Evolutionary conservation across 441 rosid genomes (phyloP).

Genomic region (Jatropha podagrica): DNA sequence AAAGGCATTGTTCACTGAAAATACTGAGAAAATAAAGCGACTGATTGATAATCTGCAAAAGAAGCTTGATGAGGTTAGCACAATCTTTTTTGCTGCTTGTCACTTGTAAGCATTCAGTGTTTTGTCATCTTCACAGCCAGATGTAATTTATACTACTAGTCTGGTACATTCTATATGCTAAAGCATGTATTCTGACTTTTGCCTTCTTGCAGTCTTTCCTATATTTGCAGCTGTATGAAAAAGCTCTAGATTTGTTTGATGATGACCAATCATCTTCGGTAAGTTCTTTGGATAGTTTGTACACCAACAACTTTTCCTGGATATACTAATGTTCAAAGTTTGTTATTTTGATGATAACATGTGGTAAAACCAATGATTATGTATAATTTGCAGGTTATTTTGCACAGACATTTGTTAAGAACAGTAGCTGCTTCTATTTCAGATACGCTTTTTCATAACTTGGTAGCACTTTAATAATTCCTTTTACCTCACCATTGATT

Average conservation of each 20-base stretch:
- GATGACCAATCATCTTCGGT: conserved; percentile 89
- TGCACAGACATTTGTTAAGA: conserved; percentile 93
- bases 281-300: conserved; percentile 38
- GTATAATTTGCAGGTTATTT: conserved; percentile 60
- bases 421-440: conserved; percentile 67
- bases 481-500: conserved; percentile 20
- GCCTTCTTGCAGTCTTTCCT: conserved; percentile 66
- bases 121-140: conserved; percentile 13
- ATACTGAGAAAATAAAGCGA: conserved; percentile 72
- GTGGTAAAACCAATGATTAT: conserved; percentile 17
- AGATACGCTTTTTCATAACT: conserved; percentile 65
- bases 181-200: conserved; percentile 15
- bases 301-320: neutral
- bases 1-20: conserved; percentile 81
- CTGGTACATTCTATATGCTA: conserved; percentile 11
- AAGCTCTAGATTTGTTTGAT: conserved; percentile 85
- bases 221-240: conserved; percentile 90
- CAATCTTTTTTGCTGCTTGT: conserved; percentile 17
- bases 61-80: conserved; percentile 86
- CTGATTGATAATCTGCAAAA: conserved; percentile 85
- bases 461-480: conserved; percentile 49
- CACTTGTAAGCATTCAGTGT: conserved; percentile 5
- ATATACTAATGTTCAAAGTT: conserved; percentile 11
- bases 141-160: neutral
- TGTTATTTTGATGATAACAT: conserved; percentile 24